Percentiles rank a stretch among this genome's conserved stretches.
Evolutionary conservation across 192 early-diverging fungal genomes (phyloP).

Genomic region (Rhizophagus sp.): DNA sequence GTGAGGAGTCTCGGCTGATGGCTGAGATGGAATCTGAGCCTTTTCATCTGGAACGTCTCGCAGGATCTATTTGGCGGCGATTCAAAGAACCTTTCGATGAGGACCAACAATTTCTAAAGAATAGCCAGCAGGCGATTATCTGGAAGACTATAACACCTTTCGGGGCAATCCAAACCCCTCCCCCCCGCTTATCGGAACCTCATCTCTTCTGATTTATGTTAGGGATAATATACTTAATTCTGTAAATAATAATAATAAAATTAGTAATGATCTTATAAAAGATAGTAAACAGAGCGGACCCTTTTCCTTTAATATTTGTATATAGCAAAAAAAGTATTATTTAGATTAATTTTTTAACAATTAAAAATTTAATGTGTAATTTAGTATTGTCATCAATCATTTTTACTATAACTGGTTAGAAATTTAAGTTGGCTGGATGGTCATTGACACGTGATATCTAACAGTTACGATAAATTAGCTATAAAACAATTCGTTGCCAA

Average conservation of each 20-base stretch:
- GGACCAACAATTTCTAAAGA: background rate
- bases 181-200: background rate
- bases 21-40: background rate
- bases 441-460: no score
- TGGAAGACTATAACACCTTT: background rate
- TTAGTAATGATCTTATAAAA: no score
- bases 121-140: background rate
- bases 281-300: no score
- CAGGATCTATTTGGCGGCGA: background rate
- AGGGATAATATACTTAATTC: no score
- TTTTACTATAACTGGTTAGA: no score
- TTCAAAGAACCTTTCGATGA: background rate
- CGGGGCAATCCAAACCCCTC: background rate
- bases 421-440: no score
- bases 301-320: background rate
- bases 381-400: background rate
- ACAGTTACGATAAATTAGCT: slow-evolving; percentile 17
- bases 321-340: background rate
- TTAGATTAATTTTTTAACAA: background rate
- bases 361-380: background rate
- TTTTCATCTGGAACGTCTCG: background rate
- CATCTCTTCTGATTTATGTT: no score
- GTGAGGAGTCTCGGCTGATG: background rate
- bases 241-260: no score
- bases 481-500: slow-evolving; percentile 27